phyloP scores from a whole-genome alignment of 2,329 filamentous ascomycete species.

The Zymoseptoria crescenta region DNA sequence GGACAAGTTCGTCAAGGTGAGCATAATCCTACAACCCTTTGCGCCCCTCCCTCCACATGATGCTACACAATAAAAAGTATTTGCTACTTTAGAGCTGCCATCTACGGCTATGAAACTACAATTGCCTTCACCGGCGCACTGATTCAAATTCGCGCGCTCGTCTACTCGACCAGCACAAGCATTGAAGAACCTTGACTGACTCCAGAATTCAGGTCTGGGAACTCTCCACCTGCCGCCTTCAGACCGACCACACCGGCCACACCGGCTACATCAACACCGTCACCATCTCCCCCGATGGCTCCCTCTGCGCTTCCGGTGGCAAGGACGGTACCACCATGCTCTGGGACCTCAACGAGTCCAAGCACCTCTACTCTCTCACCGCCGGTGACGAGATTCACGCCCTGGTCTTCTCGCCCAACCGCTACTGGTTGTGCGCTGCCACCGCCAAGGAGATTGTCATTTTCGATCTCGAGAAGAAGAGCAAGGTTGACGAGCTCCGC shows the following conservation, averaged over 20 bases:
- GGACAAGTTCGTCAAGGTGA: slow-evolving; percentile 99
- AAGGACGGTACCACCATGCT: slow-evolving; percentile 99
- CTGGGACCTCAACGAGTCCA: slow-evolving; percentile 99
- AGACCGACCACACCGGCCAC: slow-evolving; percentile 99
- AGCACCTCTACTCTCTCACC: slow-evolving; percentile 99
- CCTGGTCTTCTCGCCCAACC: slow-evolving; percentile 99
- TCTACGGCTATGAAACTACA: slow-evolving; percentile 85
- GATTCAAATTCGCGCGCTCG: slow-evolving; percentile 42
- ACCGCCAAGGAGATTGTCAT: slow-evolving; percentile 98
- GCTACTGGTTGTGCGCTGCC: slow-evolving; percentile 99
- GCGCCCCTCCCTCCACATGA: slow-evolving; percentile 56
- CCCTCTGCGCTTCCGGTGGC: slow-evolving; percentile 96
- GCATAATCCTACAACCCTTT: slow-evolving; percentile 34
- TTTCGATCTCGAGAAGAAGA: slow-evolving; percentile 99
- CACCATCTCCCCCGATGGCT: slow-evolving; percentile 98
- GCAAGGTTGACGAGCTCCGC: slow-evolving; percentile 99
- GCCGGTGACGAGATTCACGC: slow-evolving; percentile 99
- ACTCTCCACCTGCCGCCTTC: slow-evolving; percentile 97
- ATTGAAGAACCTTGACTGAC: slow-evolving; percentile 1
- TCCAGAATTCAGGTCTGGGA: slow-evolving; percentile 83
- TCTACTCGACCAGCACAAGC: background rate
- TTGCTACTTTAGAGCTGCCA: slow-evolving; percentile 99
- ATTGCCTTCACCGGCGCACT: slow-evolving; percentile 72
- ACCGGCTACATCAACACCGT: slow-evolving; percentile 99
- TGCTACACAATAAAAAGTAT: slow-evolving; percentile 81